Base-by-base conservation (phyloP, 805 yeast genomes). In the Lipomyces starkeyi region DNA sequence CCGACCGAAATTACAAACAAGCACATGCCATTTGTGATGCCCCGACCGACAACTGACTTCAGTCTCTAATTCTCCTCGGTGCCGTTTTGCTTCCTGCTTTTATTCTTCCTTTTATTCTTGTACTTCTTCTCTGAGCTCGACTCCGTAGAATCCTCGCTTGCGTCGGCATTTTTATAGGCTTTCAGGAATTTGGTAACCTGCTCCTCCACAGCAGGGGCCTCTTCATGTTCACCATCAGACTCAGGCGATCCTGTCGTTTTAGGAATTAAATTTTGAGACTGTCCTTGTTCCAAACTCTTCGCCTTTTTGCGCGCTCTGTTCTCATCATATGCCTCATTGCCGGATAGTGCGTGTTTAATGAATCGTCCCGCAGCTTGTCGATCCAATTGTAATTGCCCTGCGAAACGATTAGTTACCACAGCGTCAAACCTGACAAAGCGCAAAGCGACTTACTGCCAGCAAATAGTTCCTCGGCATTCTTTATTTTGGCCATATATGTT, bases 261-360 rank as follows among this genome's bases (percentile, higher is more conserved):
- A 17, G 49, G 49, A 6, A n/a, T 6, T 7, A n/a, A 43, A 43
- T 17, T n/a, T 43, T 43, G 49, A 43, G 49, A 0, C 22, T 8
- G n/a, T n/a, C 8, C 22, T n/a, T 17, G 49, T 43, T 43, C 49
- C 25, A n/a, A 43, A 6, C 49, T n/a, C 22, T 43, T 43, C 9
- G 20, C 49, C 22, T 6, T 17, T 43, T 43, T 43, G 3, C 49
- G 49, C 2, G 34, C 63, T 54, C 69, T 52, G 25, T 57, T 60
- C 32, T 52, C 65, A 58, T 62, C 71, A 29, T 57, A 37, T 7
- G 56, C 56, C 5, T 66, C 70, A 47, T 68, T 68, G 29, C 70
- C 70, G 13, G 69, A 47, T 2, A 68, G 60, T 3, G 67, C 70
- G 54, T 69, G 70, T 54, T 69, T 69, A 20, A 69, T 61, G n/a